Evolutionary conservation across 1,139 yeast genomes (phyloP).

Genomic region (Lodderomyces margitis): DNA sequence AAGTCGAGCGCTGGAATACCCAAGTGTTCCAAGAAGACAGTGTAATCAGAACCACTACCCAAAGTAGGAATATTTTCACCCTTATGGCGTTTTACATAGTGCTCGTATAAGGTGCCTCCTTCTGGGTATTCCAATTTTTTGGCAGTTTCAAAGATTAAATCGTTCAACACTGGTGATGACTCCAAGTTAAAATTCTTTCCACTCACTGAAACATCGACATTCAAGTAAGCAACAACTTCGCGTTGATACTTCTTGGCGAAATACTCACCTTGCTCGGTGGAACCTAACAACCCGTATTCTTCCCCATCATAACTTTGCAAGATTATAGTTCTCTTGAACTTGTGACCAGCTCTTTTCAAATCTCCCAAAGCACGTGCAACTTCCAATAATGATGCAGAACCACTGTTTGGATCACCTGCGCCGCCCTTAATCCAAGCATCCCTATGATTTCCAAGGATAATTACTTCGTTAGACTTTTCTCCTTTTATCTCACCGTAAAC

Average conservation of each 20-base stretch:
- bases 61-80: conserved; percentile 35
- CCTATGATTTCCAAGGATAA: conserved; percentile 47
- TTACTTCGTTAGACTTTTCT: conserved; percentile 37
- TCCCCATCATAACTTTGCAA: conserved; percentile 48
- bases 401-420: conserved; percentile 50
- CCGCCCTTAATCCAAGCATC: conserved; percentile 58
- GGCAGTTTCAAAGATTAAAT: conserved; percentile 32
- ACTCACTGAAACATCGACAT: conserved; percentile 40
- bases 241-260: conserved; percentile 34
- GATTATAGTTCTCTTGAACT: conserved; percentile 40
- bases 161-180: conserved; percentile 42
- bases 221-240: conserved; percentile 44
- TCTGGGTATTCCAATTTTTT: conserved; percentile 47
- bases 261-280: conserved; percentile 47
- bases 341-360: conserved; percentile 42
- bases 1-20: conserved; percentile 45
- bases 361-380: conserved; percentile 47
- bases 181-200: conserved; percentile 33
- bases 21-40: conserved; percentile 47
- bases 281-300: conserved; percentile 48
- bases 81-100: conserved; percentile 39
- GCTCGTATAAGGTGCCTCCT: conserved; percentile 53
- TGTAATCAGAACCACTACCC: conserved; percentile 49
- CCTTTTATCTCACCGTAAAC: conserved; percentile 49
- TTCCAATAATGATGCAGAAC: conserved; percentile 42